Evolutionary conservation across 1,284 basidiomycete genomes (phyloP).

Genomic region (Fomitopsis schrenkii): DNA sequence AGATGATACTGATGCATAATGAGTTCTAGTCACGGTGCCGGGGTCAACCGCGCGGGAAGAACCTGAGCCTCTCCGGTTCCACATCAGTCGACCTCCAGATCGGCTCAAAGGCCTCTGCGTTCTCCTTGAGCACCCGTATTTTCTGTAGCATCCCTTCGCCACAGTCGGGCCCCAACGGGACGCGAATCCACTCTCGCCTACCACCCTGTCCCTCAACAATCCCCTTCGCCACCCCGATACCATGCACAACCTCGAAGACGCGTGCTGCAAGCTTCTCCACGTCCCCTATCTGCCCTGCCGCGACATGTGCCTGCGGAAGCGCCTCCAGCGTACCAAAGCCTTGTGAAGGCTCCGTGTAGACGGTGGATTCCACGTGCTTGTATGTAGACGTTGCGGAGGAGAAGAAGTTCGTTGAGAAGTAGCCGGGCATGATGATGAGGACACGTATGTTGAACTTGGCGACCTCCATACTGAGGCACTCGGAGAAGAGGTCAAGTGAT

Average conservation of each 20-base stretch:
- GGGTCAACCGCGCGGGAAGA: too few relatives aligned
- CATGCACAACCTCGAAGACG: slow-evolving; percentile 22
- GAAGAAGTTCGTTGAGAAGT: too few relatives aligned
- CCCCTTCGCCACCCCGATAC: slow-evolving; percentile 15
- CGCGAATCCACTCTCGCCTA: slow-evolving; percentile 3
- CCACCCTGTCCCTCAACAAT: slow-evolving; percentile 7
- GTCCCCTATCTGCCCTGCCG: slow-evolving; percentile 18
- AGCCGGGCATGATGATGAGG: slow-evolving; percentile 24
- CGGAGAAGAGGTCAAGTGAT: slow-evolving; percentile 17
- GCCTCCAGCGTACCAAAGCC: not conserved
- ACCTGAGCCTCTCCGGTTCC: too few relatives aligned
- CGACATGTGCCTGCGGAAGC: not conserved
- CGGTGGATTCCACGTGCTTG: slow-evolving; percentile 1
- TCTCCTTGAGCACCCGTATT: too few relatives aligned
- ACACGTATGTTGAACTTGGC: slow-evolving; percentile 24
- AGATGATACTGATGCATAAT: too few relatives aligned
- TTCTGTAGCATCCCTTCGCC: not conserved
- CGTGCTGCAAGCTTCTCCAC: slow-evolving; percentile 17
- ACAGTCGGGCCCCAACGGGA: slow-evolving; percentile 4
- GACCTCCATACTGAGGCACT: slow-evolving; percentile 24
- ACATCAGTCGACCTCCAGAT: too few relatives aligned
- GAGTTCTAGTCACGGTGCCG: too few relatives aligned
- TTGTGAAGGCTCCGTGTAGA: slow-evolving; percentile 20
- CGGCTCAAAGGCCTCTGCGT: too few relatives aligned
- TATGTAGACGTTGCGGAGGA: slow-evolving; percentile 2